Conservation (phyloP, 2,329 filamentous ascomycete genomes). For the Colletotrichum costaricense region DNA sequence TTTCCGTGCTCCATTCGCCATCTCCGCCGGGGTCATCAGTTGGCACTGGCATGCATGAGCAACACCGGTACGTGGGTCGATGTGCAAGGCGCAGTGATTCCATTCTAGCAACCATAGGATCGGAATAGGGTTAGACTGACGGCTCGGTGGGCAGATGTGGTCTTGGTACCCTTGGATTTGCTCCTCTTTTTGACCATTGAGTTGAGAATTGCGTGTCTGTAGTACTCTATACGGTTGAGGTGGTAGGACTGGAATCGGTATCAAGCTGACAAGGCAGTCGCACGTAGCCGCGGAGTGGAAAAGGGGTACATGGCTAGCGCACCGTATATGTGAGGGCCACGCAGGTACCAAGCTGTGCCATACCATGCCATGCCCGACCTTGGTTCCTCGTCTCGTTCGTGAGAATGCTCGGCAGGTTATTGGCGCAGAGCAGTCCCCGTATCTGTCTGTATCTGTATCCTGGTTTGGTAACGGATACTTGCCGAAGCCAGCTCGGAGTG, state of each 20-base stretch:
- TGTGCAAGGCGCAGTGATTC: constrained; percentile 21
- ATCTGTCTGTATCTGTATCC: constrained; percentile 8
- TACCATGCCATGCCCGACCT: background rate
- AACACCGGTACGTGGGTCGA: constrained; percentile 16
- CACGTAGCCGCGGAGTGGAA: constrained; percentile 20
- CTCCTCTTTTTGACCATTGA: constrained; percentile 1
- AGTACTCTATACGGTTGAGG: constrained; percentile 10
- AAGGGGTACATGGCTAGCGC: constrained; percentile 24
- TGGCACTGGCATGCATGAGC: constrained; percentile 20
- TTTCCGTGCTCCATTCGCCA: background rate
- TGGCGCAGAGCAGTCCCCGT: constrained; percentile 1
- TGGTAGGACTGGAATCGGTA: background rate
- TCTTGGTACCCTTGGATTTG: background rate
- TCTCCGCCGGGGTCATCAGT: constrained; percentile 5
- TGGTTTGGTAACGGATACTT: constrained; percentile 14
- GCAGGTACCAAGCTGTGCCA: constrained; percentile 27
- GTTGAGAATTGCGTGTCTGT: background rate
- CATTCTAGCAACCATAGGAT: constrained; percentile 20
- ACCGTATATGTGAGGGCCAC: constrained; percentile 18
- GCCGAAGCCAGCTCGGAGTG: constrained; percentile 14
- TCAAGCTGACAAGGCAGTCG: background rate
- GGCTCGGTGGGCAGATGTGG: constrained; percentile 15
- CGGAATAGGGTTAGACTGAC: constrained; percentile 8
- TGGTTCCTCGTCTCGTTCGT: constrained; percentile 12
- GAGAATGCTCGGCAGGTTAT: background rate